A percentile compares a stretch with the other conserved stretches of the same genome.
phyloP scores from a whole-genome alignment of 345 rosid species.

The Isatis tinctoria region DNA sequence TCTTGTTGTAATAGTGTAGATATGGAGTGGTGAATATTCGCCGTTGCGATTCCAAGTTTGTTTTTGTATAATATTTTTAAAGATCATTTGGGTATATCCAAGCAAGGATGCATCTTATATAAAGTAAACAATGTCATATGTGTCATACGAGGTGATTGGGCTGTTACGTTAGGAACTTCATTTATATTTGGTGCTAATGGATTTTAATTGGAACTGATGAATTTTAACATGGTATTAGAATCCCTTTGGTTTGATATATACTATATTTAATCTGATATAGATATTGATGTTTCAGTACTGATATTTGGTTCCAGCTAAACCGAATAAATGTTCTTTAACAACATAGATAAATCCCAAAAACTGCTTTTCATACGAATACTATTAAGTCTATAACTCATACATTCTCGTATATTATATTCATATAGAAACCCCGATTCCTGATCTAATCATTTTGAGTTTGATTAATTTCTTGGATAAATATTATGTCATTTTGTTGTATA shows the following conservation, averaged over 20 bases:
- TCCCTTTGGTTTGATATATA: not conserved
- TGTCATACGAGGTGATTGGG: not conserved
- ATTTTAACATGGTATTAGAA: not conserved
- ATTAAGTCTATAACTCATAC: not conserved
- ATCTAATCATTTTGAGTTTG: not conserved
- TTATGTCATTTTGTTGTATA: not conserved
- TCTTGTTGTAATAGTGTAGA: conserved; percentile 6
- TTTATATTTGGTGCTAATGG: not conserved
- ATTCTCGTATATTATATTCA: not conserved
- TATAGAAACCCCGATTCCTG: not conserved
- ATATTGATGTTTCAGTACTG: not conserved
- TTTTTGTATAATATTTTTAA: not conserved
- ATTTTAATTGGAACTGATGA: not conserved
- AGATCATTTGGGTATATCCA: not conserved
- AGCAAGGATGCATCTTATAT: not conserved
- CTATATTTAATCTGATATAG: not conserved
- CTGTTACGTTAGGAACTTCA: not conserved
- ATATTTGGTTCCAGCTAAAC: not conserved
- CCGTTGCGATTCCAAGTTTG: conserved; percentile 13
- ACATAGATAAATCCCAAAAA: not conserved
- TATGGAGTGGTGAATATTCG: conserved; percentile 26
- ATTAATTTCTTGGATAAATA: not conserved
- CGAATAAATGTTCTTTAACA: not conserved
- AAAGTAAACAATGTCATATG: not conserved
- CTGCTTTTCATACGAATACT: not conserved